Base-by-base conservation (phyloP, 2,329 filamentous ascomycete genomes). In the Claviceps sp. region DNA sequence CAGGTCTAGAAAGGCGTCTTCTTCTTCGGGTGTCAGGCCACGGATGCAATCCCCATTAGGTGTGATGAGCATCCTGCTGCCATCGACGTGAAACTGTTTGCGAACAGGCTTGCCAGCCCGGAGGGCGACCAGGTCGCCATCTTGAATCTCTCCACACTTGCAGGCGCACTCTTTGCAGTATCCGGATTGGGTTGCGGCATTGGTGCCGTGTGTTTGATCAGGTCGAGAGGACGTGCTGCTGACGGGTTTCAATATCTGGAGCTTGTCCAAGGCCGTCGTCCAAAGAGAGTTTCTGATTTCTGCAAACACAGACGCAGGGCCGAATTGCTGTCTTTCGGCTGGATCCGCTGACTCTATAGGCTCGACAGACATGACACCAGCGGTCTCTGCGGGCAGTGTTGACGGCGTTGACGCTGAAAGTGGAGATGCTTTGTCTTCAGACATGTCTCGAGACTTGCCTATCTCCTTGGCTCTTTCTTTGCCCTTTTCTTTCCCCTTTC, bases 21-120 rank as follows among this genome's bases (percentile, higher is more conserved):
- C 86, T 55, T 90, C 82, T 43, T 83, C 79, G 4, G 75, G 68
- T 1, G 75, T 81, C 50, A 93, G 68, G 53, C 85, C 83, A 56
- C 83, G 81, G n/a, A 91, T 73, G 62, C 85, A 86, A 55, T 87
- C 82, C 11, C 86, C 86, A 55, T 85, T 82, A 0, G 86, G 84
- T 0, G 86, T 89, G 50, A 90, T 79, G 57, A 90, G 75, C 56
- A 86, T 80, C 26, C 83, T 76, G 63, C 77, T 75, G 51, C 80
- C 81, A 55, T 85, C 81, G 2, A 80, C 71, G 48, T 68, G 66
- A 47, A 68, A 68, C 40, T 81, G 66, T 63, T 83, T 84, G 54
- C 75, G 77, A 8, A 85, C 78, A 11, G 79, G 70, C 54, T 74
- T 72, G 47, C 80, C 80, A 2, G 73, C 69, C n/a, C 74, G 69